phyloP scores from a whole-genome alignment of 2,329 filamentous ascomycete genomes.

The Dactylellina drechsleri region DNA sequence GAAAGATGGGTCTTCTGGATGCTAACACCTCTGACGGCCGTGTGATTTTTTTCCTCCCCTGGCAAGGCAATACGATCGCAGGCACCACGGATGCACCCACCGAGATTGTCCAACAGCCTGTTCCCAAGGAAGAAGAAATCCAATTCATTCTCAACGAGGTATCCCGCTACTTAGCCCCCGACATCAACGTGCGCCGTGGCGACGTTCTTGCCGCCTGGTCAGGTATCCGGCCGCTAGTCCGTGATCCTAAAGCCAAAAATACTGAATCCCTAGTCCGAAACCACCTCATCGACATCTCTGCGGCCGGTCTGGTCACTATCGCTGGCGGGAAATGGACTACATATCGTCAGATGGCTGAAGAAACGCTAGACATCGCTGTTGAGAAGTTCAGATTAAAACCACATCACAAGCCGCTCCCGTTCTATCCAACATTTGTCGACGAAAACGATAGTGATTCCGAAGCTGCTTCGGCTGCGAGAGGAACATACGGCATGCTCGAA shows the following conservation, averaged over 20 bases:
- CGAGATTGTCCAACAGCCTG: slow-evolving; percentile 75
- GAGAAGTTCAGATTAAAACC: slow-evolving; percentile 73
- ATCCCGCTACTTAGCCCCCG: slow-evolving; percentile 80
- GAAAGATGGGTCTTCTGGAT: slow-evolving; percentile 88
- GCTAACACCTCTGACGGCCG: slow-evolving; percentile 86
- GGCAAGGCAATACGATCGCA: slow-evolving; percentile 92
- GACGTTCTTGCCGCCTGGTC: slow-evolving; percentile 93
- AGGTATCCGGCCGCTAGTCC: slow-evolving; percentile 84
- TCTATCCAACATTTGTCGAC: slow-evolving; percentile 49
- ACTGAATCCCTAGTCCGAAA: slow-evolving; percentile 89
- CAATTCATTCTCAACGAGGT: slow-evolving; percentile 89
- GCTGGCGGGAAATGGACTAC: slow-evolving; percentile 94
- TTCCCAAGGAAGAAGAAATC: slow-evolving; percentile 84
- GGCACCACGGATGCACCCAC: slow-evolving; percentile 86
- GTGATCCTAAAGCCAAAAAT: slow-evolving; percentile 84
- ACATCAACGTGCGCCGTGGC: slow-evolving; percentile 83
- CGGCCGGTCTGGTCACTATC: slow-evolving; percentile 82
- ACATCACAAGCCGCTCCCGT: slow-evolving; percentile 64
- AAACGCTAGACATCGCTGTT: slow-evolving; percentile 84
- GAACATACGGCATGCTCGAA: slow-evolving; percentile 55
- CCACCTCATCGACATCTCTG: slow-evolving; percentile 82
- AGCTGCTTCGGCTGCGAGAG: slow-evolving; percentile 42
- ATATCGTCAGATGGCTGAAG: slow-evolving; percentile 91
- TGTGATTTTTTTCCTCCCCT: slow-evolving; percentile 92
- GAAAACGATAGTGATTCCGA: slow-evolving; percentile 42